A percentile compares a stretch with the other conserved stretches of the same genome.
Conservation (phyloP, 2,329 filamentous ascomycete species). For the Hymenoscyphus linearis region DNA sequence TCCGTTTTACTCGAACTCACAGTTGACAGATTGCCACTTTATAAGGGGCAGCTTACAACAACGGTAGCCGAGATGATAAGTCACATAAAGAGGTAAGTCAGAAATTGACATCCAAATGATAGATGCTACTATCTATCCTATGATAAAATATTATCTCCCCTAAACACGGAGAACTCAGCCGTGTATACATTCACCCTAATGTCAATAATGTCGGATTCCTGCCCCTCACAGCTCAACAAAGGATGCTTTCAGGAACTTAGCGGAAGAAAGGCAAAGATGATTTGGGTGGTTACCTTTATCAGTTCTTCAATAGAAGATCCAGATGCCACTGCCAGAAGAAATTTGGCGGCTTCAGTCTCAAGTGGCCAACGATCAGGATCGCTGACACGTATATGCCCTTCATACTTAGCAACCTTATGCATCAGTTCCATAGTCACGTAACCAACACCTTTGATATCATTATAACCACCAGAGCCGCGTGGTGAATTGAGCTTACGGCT, state of each 20-base stretch:
- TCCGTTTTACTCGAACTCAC: no score
- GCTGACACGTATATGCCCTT: constrained; percentile 6
- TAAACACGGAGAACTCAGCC: constrained; percentile 8
- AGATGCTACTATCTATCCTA: neutral
- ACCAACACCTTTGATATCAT: constrained; percentile 13
- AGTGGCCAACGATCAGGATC: constrained; percentile 7
- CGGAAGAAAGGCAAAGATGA: neutral
- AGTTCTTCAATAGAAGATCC: constrained; percentile 5
- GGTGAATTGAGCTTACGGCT: constrained; percentile 5
- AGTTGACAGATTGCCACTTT: no score
- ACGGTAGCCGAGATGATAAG: no score
- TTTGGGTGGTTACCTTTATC: neutral
- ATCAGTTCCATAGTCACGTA: constrained; percentile 14
- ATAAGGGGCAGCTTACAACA: no score
- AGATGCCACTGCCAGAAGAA: constrained; percentile 9
- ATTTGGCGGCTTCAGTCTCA: constrained; percentile 7
- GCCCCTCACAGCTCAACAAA: neutral
- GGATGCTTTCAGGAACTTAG: constrained; percentile 5
- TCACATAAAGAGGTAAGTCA: no score
- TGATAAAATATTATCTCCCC: constrained; percentile 5
- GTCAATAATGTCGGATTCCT: neutral
- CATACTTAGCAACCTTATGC: constrained; percentile 8
- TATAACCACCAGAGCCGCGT: neutral
- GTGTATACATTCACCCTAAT: constrained; percentile 10
- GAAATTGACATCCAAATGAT: no score